phyloP scores from a whole-genome alignment of 169 alveolate species.

The Plasmodium cynomolgi region DNA sequence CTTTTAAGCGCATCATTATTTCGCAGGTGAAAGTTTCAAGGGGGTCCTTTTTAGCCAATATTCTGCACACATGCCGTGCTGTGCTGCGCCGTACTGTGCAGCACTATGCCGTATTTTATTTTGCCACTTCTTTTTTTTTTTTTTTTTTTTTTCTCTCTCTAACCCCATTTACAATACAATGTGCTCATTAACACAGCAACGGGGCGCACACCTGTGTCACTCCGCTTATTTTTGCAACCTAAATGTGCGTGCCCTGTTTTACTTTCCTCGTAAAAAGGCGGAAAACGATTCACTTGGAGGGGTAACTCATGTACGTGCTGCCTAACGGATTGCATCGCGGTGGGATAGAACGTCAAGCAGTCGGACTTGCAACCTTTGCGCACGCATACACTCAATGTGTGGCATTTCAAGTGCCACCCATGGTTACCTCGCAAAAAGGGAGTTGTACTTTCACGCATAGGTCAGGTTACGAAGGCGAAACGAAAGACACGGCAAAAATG shows the following conservation, averaged over 20 bases:
- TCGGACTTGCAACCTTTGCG: background rate
- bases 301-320: background rate
- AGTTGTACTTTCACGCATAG: background rate
- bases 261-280: background rate
- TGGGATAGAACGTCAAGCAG: background rate
- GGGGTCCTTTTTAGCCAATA: background rate
- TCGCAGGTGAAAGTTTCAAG: slow-evolving; percentile 7
- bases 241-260: background rate
- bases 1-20: background rate
- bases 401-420: background rate
- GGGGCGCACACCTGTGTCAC: background rate
- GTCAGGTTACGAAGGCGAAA: background rate
- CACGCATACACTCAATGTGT: background rate
- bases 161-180: background rate
- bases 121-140: background rate
- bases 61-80: background rate
- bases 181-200: background rate
- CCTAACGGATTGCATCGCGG: background rate
- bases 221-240: background rate
- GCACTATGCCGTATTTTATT: background rate
- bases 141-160: background rate
- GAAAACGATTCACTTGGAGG: background rate
- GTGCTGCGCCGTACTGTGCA: background rate
- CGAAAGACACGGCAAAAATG: background rate
- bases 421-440: background rate